phyloP scores from a whole-genome alignment of 495 filamentous ascomycete genomes.

The Penicillium herquei region DNA sequence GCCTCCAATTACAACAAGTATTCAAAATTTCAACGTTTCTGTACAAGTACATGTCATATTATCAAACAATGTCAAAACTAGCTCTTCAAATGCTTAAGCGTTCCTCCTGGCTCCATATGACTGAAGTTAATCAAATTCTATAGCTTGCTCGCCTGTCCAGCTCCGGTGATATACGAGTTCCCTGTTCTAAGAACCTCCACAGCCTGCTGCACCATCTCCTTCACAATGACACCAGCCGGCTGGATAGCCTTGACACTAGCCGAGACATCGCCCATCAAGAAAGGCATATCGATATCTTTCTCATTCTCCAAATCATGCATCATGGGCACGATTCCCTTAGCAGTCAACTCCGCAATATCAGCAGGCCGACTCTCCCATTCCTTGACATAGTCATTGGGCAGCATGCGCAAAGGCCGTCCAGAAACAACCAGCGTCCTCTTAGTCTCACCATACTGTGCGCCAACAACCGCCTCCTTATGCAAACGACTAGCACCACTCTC shows the following conservation, averaged over 20 bases:
- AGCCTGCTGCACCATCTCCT: constrained; percentile 82
- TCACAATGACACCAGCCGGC: constrained; percentile 78
- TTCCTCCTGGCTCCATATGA: neutral
- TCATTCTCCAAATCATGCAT: constrained; percentile 75
- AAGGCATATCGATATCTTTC: constrained; percentile 76
- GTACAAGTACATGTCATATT: constrained; percentile 41
- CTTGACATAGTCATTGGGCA: constrained; percentile 76
- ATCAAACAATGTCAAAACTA: constrained; percentile 17
- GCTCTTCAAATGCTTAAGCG: no score
- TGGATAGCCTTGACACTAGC: constrained; percentile 70
- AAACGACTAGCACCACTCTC: constrained; percentile 74
- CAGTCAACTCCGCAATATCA: constrained; percentile 69
- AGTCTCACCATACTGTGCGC: constrained; percentile 71
- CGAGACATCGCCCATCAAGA: constrained; percentile 92
- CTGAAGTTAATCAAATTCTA: constrained; percentile 13
- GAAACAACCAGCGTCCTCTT: constrained; percentile 73
- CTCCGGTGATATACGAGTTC: constrained; percentile 32
- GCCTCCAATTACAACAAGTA: constrained; percentile 13
- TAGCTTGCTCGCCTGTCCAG: constrained; percentile 32
- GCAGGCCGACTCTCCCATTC: constrained; percentile 73
- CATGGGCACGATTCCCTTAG: constrained; percentile 72
- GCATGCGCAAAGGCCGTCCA: constrained; percentile 75
- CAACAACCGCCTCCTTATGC: constrained; percentile 82
- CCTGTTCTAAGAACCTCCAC: constrained; percentile 60
- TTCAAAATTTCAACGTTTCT: constrained; percentile 26